Percentiles rank a stretch among this genome's conserved stretches.
Evolutionary conservation across 192 early-diverging fungal genomes (phyloP).

Genomic region (Chytriomyces hyalinus): DNA sequence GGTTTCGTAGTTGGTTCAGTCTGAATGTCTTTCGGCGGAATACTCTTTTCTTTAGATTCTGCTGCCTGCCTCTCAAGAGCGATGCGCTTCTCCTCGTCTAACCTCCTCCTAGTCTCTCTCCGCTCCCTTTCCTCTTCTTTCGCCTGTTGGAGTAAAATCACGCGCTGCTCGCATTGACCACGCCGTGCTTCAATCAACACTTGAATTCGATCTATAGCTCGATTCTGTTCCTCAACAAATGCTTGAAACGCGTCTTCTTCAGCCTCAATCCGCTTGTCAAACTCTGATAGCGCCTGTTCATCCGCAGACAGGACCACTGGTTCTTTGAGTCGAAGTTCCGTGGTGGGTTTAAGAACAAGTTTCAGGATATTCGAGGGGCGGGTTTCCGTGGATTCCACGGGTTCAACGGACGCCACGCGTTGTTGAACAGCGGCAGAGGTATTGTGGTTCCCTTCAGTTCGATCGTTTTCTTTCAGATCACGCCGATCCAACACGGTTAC

Average conservation of each 20-base stretch:
- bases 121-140: constrained; percentile 4
- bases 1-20: background rate
- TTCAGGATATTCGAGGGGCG: constrained; percentile 1
- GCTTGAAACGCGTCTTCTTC: constrained; percentile 8
- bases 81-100: background rate
- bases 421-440: background rate
- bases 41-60: background rate
- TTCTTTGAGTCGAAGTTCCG: background rate
- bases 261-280: constrained; percentile 22
- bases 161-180: background rate
- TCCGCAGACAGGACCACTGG: constrained; percentile 8
- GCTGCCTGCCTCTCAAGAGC: background rate
- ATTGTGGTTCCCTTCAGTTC: background rate
- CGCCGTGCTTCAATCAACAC: background rate
- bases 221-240: constrained; percentile 9
- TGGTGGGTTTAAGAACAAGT: constrained; percentile 28
- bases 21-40: background rate
- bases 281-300: constrained; percentile 2
- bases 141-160: constrained; percentile 4
- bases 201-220: background rate
- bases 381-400: background rate
- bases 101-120: background rate
- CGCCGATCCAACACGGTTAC: too few relatives aligned
- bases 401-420: background rate
- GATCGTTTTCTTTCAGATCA: background rate